Evolutionary conservation across 176 grass and related monocot genomes (phyloP).

Genomic region (Tillandsia leiboldiana): DNA sequence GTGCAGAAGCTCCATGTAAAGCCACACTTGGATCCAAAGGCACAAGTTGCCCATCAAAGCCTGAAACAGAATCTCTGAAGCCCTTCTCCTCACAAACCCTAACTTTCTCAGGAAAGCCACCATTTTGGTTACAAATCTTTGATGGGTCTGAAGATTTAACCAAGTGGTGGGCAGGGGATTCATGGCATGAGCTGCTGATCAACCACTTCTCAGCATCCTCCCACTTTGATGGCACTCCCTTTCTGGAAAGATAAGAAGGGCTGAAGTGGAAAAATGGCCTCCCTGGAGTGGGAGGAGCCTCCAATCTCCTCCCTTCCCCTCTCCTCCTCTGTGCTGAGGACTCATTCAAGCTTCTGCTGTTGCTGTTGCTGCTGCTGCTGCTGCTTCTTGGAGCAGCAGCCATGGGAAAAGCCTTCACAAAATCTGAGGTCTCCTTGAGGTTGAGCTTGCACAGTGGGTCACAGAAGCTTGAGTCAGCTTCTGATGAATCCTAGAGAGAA

Average conservation of each 20-base stretch:
- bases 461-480: slow-evolving; percentile 8
- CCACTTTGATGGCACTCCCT: slow-evolving; percentile 87
- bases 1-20: slow-evolving; percentile 29
- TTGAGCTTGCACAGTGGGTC: slow-evolving; percentile 49
- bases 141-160: slow-evolving; percentile 36
- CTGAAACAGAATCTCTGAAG: slow-evolving; percentile 1
- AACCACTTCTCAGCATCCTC: slow-evolving; percentile 99
- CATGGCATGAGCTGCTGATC: slow-evolving; percentile 25
- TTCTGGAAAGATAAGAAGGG: slow-evolving; percentile 28
- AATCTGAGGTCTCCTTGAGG: slow-evolving; percentile 53
- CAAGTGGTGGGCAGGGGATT: slow-evolving; percentile 18
- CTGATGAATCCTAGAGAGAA: slow-evolving; percentile 38
- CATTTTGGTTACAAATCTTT: slow-evolving; percentile 32
- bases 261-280: slow-evolving; percentile 46
- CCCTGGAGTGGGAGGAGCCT: slow-evolving; percentile 38
- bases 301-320: slow-evolving; percentile 24
- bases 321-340: slow-evolving; percentile 38
- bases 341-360: slow-evolving; percentile 22
- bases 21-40: slow-evolving; percentile 21
- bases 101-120: slow-evolving; percentile 17
- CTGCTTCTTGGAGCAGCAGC: slow-evolving; percentile 34
- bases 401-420: slow-evolving; percentile 47
- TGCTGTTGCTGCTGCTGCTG: slow-evolving; percentile 27
- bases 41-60: slow-evolving; percentile 26
- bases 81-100: slow-evolving; percentile 16